Evolutionary conservation across 345 rosid species (phyloP).

Genomic region (Nasturtium officinale): DNA sequence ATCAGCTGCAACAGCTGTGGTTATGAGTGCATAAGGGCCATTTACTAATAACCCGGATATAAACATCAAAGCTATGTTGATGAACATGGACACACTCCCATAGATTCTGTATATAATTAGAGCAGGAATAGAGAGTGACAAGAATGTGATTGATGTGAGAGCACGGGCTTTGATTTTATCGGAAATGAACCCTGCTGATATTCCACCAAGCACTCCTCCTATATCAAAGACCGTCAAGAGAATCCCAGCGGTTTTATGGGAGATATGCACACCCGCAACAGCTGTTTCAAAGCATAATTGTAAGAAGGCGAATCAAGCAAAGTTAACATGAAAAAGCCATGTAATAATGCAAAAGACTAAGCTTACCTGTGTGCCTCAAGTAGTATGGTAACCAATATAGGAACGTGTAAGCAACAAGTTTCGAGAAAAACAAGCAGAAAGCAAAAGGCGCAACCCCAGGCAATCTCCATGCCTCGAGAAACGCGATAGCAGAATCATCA

Average conservation of each 20-base stretch:
- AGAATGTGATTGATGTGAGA: conserved; percentile 66
- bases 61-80: conserved; percentile 70
- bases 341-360: conserved; percentile 1
- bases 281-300: conserved; percentile 50
- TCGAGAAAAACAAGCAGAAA: conserved; percentile 87
- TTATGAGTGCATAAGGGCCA: conserved; percentile 85
- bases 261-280: conserved; percentile 79
- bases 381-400: conserved; percentile 93
- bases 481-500: conserved; percentile 65
- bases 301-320: conserved; percentile 4
- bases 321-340: not conserved
- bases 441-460: conserved; percentile 88
- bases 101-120: conserved; percentile 65
- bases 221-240: conserved; percentile 79
- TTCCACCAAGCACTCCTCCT: conserved; percentile 89
- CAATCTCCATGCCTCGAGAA: conserved; percentile 86
- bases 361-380: conserved; percentile 79
- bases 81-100: conserved; percentile 66
- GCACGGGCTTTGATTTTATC: conserved; percentile 83
- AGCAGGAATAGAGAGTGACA: conserved; percentile 72
- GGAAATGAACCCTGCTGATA: conserved; percentile 73
- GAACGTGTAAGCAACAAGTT: conserved; percentile 93
- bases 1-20: conserved; percentile 95
- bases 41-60: conserved; percentile 79
- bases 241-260: conserved; percentile 83